phyloP scores from a whole-genome alignment of 2,329 filamentous ascomycete species.

The Pestalotiopsis sp. region DNA sequence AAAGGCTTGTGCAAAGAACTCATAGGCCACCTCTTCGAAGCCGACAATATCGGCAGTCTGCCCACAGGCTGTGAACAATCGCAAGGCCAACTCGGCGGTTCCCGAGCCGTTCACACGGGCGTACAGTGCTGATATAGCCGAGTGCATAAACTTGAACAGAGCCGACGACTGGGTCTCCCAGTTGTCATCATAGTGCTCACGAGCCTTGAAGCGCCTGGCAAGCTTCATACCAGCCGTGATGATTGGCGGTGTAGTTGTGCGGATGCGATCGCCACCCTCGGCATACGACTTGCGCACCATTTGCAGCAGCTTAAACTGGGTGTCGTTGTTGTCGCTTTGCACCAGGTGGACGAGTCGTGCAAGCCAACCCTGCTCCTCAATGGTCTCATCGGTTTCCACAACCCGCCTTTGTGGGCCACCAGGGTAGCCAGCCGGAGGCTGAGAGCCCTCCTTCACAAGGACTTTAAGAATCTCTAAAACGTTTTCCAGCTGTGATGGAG shows the following conservation, averaged over 20 bases:
- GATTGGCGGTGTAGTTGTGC: constrained; percentile 91
- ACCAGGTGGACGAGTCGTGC: constrained; percentile 91
- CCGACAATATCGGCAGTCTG: constrained; percentile 90
- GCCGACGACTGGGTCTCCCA: constrained; percentile 70
- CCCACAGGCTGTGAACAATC: constrained; percentile 88
- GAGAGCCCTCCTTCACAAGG: constrained; percentile 89
- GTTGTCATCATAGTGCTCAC: constrained; percentile 79
- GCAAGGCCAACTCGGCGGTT: constrained; percentile 84
- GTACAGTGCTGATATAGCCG: constrained; percentile 83
- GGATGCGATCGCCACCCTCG: constrained; percentile 92
- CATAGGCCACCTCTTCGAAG: constrained; percentile 95
- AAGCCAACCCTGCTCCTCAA: constrained; percentile 97
- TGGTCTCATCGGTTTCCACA: constrained; percentile 90
- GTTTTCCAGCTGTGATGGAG: constrained; percentile 79
- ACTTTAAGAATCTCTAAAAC: constrained; percentile 88
- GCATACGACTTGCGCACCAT: constrained; percentile 83
- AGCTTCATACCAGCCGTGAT: constrained; percentile 90
- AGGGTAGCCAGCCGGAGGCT: constrained; percentile 81
- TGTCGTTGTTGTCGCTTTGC: constrained; percentile 83
- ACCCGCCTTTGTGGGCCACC: constrained; percentile 76
- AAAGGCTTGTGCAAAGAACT: constrained; percentile 98
- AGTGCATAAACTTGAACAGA: constrained; percentile 95
- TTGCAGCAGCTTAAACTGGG: constrained; percentile 92
- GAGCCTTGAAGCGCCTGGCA: constrained; percentile 82
- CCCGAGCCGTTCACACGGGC: constrained; percentile 77